Evolutionary conservation across 2,329 filamentous ascomycete genomes (phyloP).

Genomic region (Penicillium sp.): DNA sequence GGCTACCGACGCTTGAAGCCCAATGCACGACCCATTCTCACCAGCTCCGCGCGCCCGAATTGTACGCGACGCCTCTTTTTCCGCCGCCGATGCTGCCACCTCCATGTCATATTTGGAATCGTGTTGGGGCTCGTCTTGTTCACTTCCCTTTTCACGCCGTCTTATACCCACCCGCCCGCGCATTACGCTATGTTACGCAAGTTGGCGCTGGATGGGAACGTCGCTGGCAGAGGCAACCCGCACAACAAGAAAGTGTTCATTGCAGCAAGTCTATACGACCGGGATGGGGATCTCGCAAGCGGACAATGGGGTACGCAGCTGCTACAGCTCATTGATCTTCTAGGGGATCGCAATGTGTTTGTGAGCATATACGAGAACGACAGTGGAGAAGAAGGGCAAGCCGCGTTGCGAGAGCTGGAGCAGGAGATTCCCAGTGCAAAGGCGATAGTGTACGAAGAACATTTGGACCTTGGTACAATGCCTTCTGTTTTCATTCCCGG

Average conservation of each 20-base stretch:
- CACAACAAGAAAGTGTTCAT: constrained; percentile 71
- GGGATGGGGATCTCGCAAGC: constrained; percentile 58
- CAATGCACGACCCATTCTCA: constrained; percentile 26
- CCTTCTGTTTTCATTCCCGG: constrained; percentile 63
- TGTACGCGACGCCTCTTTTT: constrained; percentile 31
- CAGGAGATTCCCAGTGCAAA: constrained; percentile 52
- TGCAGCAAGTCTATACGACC: constrained; percentile 69
- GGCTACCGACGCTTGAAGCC: constrained; percentile 35
- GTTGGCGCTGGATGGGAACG: constrained; percentile 28
- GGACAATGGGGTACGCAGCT: constrained; percentile 67
- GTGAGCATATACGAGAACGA: constrained; percentile 75
- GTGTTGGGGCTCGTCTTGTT: constrained; percentile 41
- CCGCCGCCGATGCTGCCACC: constrained; percentile 35
- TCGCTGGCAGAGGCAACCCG: constrained; percentile 52
- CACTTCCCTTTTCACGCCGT: constrained; percentile 54
- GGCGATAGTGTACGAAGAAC: constrained; percentile 61
- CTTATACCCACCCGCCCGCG: constrained; percentile 56
- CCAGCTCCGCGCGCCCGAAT: constrained; percentile 24
- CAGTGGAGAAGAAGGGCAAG: constrained; percentile 58
- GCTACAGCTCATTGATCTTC: constrained; percentile 62
- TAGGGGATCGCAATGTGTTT: constrained; percentile 69
- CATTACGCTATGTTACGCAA: constrained; percentile 51
- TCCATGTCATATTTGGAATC: constrained; percentile 29
- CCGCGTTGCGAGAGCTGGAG: constrained; percentile 57
- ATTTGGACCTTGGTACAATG: constrained; percentile 59